Evolutionary conservation across 257 asterid species (phyloP).

Genomic region (Fraxinus americana): DNA sequence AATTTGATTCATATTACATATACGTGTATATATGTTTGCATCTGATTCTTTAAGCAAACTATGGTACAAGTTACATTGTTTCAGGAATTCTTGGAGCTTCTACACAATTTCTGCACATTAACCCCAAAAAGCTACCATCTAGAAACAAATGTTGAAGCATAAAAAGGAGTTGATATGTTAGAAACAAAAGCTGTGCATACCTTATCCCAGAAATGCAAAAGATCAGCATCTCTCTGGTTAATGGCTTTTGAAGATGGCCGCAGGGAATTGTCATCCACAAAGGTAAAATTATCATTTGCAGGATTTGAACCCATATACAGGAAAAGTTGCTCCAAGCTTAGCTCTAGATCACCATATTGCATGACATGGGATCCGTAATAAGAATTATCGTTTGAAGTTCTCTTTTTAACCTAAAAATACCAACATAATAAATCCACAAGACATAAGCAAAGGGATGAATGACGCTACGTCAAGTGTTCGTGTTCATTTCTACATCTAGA

Average conservation of each 20-base stretch:
- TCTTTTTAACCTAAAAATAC: slow-evolving; percentile 66
- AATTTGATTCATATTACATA: not conserved
- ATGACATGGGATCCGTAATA: slow-evolving; percentile 84
- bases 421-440: slow-evolving; percentile 17
- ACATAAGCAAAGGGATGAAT: slow-evolving; percentile 3
- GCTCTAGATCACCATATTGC: slow-evolving; percentile 81
- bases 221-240: slow-evolving; percentile 95
- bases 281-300: slow-evolving; percentile 72
- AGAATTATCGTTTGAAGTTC: slow-evolving; percentile 64
- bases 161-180: not conserved
- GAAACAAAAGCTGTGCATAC: slow-evolving; percentile 33
- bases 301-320: slow-evolving; percentile 82
- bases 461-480: not conserved
- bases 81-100: not conserved
- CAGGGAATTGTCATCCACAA: slow-evolving; percentile 51
- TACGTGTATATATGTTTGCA: not conserved
- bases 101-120: not conserved
- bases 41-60: not conserved
- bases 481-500: not conserved
- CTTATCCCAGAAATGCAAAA: slow-evolving; percentile 91
- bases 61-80: not conserved
- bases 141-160: not conserved
- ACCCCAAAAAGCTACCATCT: not conserved
- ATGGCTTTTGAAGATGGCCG: slow-evolving; percentile 51
- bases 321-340: slow-evolving; percentile 50